Evolutionary conservation across 1,284 basidiomycete genomes (phyloP).

Genomic region (Stygiomarasmius scandens): DNA sequence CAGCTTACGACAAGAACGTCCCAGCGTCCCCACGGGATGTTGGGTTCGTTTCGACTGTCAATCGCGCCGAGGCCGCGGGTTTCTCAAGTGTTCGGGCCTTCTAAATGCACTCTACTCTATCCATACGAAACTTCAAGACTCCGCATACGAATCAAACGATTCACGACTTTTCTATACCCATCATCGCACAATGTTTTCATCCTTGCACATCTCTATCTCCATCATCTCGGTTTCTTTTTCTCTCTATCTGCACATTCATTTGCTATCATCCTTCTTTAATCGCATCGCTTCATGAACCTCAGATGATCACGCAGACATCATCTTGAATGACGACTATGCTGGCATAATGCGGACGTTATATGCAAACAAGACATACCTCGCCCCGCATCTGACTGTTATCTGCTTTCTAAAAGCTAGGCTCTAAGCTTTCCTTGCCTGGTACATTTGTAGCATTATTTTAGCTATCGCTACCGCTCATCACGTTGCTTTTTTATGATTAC

Average conservation of each 20-base stretch:
- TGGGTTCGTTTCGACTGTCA: neutral
- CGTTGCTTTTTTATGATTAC: neutral
- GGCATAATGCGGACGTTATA: neutral
- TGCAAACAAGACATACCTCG: neutral
- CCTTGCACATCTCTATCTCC: neutral
- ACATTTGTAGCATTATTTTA: neutral
- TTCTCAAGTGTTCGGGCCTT: neutral
- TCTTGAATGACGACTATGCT: neutral
- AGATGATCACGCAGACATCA: neutral
- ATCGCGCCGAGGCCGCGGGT: neutral
- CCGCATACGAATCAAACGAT: neutral
- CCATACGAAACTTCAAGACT: neutral
- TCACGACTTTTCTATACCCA: neutral
- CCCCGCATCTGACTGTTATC: neutral
- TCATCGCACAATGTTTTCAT: neutral
- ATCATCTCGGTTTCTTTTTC: neutral
- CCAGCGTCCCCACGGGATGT: slow-evolving; percentile 19
- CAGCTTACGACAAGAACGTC: slow-evolving; percentile 35
- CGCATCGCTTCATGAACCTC: neutral
- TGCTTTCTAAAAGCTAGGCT: neutral
- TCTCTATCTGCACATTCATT: neutral
- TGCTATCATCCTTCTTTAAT: neutral
- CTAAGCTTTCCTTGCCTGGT: neutral
- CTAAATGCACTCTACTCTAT: neutral
- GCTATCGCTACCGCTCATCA: neutral